phyloP scores from a whole-genome alignment of 176 grass and related monocot species.

The Zoysia japonica region DNA sequence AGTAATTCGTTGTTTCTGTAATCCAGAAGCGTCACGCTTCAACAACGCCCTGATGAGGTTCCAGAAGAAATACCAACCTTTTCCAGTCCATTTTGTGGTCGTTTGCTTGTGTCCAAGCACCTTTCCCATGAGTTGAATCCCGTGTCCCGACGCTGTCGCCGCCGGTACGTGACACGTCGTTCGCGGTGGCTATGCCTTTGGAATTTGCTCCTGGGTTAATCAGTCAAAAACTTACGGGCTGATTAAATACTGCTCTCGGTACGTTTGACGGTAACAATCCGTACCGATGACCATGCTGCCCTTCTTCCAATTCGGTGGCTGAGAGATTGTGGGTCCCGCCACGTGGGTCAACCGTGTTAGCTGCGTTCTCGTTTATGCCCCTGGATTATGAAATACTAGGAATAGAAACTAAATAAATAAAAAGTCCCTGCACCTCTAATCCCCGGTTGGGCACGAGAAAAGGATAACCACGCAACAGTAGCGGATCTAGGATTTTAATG shows the following conservation, averaged over 20 bases:
- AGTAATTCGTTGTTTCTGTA: too few species aligned
- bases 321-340: background rate
- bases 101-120: too few species aligned
- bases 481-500: too few species aligned
- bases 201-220: background rate
- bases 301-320: slow-evolving; percentile 1
- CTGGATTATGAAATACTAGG: background rate
- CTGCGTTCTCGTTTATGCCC: background rate
- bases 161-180: slow-evolving; percentile 22
- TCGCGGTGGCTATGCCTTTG: background rate
- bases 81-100: too few species aligned
- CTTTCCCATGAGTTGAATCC: background rate
- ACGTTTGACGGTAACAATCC: background rate
- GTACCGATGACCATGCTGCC: slow-evolving; percentile 27
- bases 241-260: background rate
- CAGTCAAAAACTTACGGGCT: background rate
- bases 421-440: too few species aligned
- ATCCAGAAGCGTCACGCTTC: too few species aligned
- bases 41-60: too few species aligned
- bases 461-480: too few species aligned
- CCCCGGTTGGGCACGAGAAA: too few species aligned
- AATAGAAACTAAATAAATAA: background rate
- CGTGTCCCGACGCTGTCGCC: slow-evolving; percentile 17
- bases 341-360: background rate
- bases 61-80: too few species aligned